Evolutionary conservation across 352 stramenopile species (phyloP).

Genomic region (Phytophthora idaei): DNA sequence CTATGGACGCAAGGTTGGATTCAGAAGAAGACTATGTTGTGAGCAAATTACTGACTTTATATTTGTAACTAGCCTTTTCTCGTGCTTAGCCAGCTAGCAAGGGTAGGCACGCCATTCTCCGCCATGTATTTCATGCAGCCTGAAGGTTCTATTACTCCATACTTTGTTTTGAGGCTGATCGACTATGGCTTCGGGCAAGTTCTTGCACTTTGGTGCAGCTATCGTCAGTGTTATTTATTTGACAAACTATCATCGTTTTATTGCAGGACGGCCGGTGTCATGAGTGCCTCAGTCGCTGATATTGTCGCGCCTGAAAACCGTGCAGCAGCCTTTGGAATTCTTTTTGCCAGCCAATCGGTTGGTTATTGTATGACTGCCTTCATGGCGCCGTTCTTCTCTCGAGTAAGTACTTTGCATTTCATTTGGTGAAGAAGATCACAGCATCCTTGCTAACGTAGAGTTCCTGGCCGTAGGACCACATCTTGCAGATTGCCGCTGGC

Average conservation of each 20-base stretch:
- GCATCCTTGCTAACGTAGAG: not conserved
- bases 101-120: constrained; percentile 64
- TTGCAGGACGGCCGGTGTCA: constrained; percentile 61
- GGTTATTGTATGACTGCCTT: constrained; percentile 67
- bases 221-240: not conserved
- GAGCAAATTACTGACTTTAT: not conserved
- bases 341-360: constrained; percentile 62
- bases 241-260: constrained; percentile 1
- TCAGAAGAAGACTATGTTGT: not conserved
- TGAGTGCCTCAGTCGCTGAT: constrained; percentile 69
- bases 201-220: not conserved
- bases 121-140: constrained; percentile 75
- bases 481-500: constrained; percentile 48
- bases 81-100: constrained; percentile 65
- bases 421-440: not conserved
- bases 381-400: constrained; percentile 59
- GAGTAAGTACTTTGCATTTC: constrained; percentile 38
- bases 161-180: constrained; percentile 66
- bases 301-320: constrained; percentile 59
- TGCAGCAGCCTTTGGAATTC: constrained; percentile 62
- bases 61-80: constrained; percentile 62
- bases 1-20: constrained; percentile 75
- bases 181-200: constrained; percentile 67
- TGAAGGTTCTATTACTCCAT: constrained; percentile 62
- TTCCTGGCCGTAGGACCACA: constrained; percentile 39